A percentile compares a stretch with the other conserved stretches of the same genome.
Conservation (phyloP, 805 yeast species). For the Kodamaea jinghongensis region DNA sequence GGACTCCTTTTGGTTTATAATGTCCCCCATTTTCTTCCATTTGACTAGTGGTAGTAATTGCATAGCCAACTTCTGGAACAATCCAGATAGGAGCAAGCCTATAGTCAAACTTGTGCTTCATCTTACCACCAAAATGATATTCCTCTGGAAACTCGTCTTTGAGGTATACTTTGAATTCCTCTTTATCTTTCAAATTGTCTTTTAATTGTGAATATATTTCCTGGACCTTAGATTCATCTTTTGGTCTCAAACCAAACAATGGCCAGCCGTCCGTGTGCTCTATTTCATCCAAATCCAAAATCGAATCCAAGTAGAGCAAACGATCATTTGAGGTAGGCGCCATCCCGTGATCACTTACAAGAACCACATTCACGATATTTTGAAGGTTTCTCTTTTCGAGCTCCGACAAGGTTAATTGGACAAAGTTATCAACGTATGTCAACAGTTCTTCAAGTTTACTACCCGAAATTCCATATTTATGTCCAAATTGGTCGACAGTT, state of each 20-base stretch:
- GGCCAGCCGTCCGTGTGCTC: conserved; percentile 84
- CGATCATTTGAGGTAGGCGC: conserved; percentile 77
- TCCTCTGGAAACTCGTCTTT: conserved; percentile 54
- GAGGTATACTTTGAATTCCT: conserved; percentile 46
- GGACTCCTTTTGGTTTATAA: conserved; percentile 71
- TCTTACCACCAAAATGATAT: conserved; percentile 53
- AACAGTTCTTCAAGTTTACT: conserved; percentile 52
- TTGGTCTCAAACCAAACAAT: conserved; percentile 72
- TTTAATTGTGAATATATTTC: conserved; percentile 47
- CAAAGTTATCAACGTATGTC: conserved; percentile 60
- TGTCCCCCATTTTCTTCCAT: conserved; percentile 48
- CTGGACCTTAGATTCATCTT: conserved; percentile 31
- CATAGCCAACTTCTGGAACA: conserved; percentile 79
- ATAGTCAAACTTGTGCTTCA: conserved; percentile 41
- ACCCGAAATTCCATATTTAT: conserved; percentile 67
- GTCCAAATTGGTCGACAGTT: conserved; percentile 77
- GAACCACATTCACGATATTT: conserved; percentile 65
- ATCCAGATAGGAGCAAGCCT: conserved; percentile 86
- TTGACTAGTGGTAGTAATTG: conserved; percentile 59
- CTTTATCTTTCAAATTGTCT: conserved; percentile 23
- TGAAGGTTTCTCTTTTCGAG: conserved; percentile 54
- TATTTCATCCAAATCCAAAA: conserved; percentile 52
- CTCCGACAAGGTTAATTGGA: conserved; percentile 48
- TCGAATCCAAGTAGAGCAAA: conserved; percentile 68
- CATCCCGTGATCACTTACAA: conserved; percentile 94